Evolutionary conservation across 176 grass and related monocot species (phyloP).

Genomic region (Aechmea fasciata): DNA sequence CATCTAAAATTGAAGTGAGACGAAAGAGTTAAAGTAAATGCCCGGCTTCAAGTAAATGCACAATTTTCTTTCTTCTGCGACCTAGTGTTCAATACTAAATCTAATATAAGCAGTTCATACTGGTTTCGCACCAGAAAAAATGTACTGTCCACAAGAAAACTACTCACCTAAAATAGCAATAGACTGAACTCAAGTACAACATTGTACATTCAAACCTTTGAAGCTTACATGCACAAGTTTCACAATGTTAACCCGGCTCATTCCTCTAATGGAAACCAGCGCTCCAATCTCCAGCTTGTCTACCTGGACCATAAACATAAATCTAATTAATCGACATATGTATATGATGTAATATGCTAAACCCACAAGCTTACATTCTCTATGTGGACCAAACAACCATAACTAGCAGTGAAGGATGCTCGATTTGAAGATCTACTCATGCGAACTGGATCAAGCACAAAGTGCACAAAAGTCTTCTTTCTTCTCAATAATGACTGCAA

Average conservation of each 20-base stretch:
- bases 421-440: slow-evolving; percentile 31
- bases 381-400: slow-evolving; percentile 81
- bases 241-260: slow-evolving; percentile 70
- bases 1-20: slow-evolving; percentile 44
- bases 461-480: slow-evolving; percentile 78
- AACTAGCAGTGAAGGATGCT: slow-evolving; percentile 71
- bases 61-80: too few species aligned
- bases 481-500: slow-evolving; percentile 47
- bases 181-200: background rate
- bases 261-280: slow-evolving; percentile 73
- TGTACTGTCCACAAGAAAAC: too few species aligned
- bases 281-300: slow-evolving; percentile 77
- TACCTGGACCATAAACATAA: slow-evolving; percentile 33
- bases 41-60: background rate
- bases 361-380: slow-evolving; percentile 57
- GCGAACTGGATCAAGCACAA: slow-evolving; percentile 74
- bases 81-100: too few species aligned
- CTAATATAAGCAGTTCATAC: too few species aligned
- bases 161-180: background rate
- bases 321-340: slow-evolving; percentile 11
- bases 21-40: slow-evolving; percentile 26
- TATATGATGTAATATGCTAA: background rate
- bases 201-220: background rate
- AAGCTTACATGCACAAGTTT: slow-evolving; percentile 58
- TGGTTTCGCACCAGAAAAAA: too few species aligned